Conservation (phyloP, 257 asterid genomes). For the Prunella vulgaris region DNA sequence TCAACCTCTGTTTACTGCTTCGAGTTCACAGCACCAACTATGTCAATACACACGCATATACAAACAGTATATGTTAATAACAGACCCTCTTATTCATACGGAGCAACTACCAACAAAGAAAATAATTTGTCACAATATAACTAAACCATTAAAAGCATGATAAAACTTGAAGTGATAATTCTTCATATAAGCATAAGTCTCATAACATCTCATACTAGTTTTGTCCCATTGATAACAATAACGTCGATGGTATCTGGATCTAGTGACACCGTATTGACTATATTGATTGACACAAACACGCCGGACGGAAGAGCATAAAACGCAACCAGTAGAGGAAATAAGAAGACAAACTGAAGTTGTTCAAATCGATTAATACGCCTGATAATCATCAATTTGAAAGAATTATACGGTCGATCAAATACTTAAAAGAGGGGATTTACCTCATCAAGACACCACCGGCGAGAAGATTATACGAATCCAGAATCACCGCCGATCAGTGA, state of each 20-base stretch:
- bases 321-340: background rate
- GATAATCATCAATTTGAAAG: background rate
- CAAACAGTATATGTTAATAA: background rate
- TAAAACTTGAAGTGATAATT: background rate
- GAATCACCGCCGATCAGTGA: too few relatives aligned
- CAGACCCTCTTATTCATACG: background rate
- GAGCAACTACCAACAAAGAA: background rate
- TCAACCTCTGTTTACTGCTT: background rate
- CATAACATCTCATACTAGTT: background rate
- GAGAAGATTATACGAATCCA: too few relatives aligned
- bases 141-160: background rate
- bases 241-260: background rate
- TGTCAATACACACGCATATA: background rate
- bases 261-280: background rate
- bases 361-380: background rate
- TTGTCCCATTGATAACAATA: background rate
- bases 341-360: background rate
- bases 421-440: background rate
- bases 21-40: background rate
- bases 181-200: background rate
- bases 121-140: too few relatives aligned
- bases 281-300: too few relatives aligned
- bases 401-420: background rate
- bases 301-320: too few relatives aligned
- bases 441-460: conserved; percentile 7